phyloP scores from a whole-genome alignment of 345 rosid species.

The Aquilaria sinensis region DNA sequence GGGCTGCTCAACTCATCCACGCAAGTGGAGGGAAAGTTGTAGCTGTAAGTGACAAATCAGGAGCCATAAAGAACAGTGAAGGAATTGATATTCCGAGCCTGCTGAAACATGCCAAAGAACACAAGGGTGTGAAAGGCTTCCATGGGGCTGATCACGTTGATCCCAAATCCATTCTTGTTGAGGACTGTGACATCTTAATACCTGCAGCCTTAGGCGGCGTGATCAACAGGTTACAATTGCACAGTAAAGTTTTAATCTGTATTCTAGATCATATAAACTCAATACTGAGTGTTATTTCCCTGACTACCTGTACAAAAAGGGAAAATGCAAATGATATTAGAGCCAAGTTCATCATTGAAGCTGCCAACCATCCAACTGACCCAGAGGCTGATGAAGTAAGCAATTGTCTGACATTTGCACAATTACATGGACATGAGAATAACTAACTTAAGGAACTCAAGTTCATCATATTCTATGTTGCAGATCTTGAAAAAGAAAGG shows the following conservation, averaged over 20 bases:
- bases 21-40: conserved; percentile 79
- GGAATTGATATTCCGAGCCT: conserved; percentile 63
- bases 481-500: conserved; percentile 87
- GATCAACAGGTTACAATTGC: conserved; percentile 57
- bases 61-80: conserved; percentile 79
- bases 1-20: conserved; percentile 83
- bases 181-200: conserved; percentile 82
- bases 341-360: conserved; percentile 88
- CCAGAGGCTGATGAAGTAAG: conserved; percentile 94
- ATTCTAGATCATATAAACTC: too few species aligned
- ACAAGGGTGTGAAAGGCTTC: conserved; percentile 76
- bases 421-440: conserved; percentile 1
- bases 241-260: background rate
- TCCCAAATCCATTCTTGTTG: conserved; percentile 52
- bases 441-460: background rate
- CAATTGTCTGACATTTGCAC: conserved; percentile 2
- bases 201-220: conserved; percentile 98
- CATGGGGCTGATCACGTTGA: conserved; percentile 54
- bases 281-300: background rate
- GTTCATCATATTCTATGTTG: background rate
- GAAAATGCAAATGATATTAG: conserved; percentile 81
- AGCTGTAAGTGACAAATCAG: conserved; percentile 76
- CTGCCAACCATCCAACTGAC: conserved; percentile 97
- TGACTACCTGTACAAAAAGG: conserved; percentile 27
- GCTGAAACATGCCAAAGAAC: conserved; percentile 52